Percentiles rank a stretch among this genome's conserved stretches.
Conservation (phyloP, 306 rosid species). For the Erythrophleum fordii region DNA sequence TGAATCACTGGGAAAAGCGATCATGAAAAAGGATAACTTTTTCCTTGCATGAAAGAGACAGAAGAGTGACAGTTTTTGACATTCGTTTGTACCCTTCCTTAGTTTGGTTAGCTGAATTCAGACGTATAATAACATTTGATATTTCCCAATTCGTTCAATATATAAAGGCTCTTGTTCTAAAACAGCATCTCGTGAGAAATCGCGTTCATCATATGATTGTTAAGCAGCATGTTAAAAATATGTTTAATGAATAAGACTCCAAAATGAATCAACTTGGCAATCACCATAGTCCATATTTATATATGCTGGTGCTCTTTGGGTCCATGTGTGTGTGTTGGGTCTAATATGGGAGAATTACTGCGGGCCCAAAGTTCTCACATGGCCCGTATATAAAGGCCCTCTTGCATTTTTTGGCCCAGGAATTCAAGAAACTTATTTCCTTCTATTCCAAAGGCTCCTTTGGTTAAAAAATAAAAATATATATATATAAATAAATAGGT, state of each 20-base stretch:
- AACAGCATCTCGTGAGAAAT: no score
- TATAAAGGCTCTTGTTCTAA: no score
- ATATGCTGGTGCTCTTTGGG: not conserved
- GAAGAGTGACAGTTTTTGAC: not conserved
- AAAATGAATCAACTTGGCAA: no score
- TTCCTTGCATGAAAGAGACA: not conserved
- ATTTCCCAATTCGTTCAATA: no score
- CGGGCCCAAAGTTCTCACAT: not conserved
- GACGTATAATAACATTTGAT: not conserved
- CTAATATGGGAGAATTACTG: not conserved
- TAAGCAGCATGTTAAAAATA: no score
- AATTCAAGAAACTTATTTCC: no score
- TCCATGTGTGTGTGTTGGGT: not conserved
- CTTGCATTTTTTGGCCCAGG: not conserved
- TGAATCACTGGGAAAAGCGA: not conserved
- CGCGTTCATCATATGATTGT: no score
- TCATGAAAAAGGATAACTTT: not conserved
- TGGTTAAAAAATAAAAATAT: no score
- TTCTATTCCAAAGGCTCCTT: no score
- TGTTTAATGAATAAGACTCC: no score
- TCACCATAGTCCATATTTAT: no score
- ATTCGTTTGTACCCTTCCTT: not conserved
- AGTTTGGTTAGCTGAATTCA: not conserved
- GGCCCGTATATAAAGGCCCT: not conserved
- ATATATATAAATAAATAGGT: no score